Conservation (phyloP, 2,329 filamentous ascomycete genomes). For the Aureobasidium lini region DNA sequence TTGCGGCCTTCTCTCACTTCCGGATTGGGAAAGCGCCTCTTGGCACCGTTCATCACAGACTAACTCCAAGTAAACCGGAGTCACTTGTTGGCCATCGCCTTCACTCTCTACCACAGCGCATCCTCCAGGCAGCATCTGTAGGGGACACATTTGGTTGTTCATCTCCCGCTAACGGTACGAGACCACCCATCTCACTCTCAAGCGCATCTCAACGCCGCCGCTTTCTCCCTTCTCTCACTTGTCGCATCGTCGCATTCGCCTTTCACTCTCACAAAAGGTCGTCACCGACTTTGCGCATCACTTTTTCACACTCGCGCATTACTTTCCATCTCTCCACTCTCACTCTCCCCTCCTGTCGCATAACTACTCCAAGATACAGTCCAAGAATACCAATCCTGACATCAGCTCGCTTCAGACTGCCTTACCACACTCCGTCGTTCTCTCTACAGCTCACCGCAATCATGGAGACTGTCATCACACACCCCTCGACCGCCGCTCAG, state of each 20-base stretch:
- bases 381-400: conserved; percentile 12
- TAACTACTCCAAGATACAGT: conserved; percentile 4
- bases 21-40: conserved; percentile 10
- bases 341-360: not conserved
- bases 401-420: conserved; percentile 15
- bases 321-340: not conserved
- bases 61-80: not conserved
- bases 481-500: conserved; percentile 84
- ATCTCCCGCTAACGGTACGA: conserved; percentile 69
- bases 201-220: not conserved
- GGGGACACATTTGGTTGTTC: conserved; percentile 99
- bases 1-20: not conserved
- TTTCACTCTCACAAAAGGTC: not conserved
- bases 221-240: not conserved
- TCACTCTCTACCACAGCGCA: conserved; percentile 6
- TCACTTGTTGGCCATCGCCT: conserved; percentile 5
- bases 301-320: not conserved
- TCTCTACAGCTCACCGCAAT: conserved; percentile 32
- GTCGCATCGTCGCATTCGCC: not conserved
- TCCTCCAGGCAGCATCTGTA: conserved; percentile 41
- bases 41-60: not conserved
- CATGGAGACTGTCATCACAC: conserved; percentile 85
- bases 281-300: not conserved
- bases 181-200: conserved; percentile 14
- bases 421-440: conserved; percentile 19